A percentile compares a stretch with the other conserved stretches of the same genome.
Evolutionary conservation across 2,329 filamentous ascomycete species (phyloP).

Genomic region (Neophaeococcomyces aloes): DNA sequence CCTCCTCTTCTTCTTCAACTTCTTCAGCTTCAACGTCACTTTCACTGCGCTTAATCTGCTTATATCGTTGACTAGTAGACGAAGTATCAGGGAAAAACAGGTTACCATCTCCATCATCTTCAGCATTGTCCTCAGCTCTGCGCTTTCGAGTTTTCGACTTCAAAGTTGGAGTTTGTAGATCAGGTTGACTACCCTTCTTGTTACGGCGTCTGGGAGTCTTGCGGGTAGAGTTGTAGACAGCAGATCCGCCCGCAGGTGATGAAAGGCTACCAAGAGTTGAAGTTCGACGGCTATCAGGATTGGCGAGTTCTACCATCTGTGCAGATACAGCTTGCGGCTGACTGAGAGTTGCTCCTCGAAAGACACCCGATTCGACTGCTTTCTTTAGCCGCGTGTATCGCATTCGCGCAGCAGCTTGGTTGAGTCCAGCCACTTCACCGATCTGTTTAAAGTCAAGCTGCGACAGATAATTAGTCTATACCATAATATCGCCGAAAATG

Average conservation of each 20-base stretch:
- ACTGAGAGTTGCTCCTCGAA: neutral
- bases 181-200: too few relatives aligned
- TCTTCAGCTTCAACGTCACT: conserved; percentile 1
- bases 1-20: neutral
- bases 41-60: conserved; percentile 1
- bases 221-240: too few relatives aligned
- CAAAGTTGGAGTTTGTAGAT: too few relatives aligned
- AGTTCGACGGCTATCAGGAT: too few relatives aligned
- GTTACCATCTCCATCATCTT: neutral
- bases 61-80: neutral
- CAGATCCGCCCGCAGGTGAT: too few relatives aligned
- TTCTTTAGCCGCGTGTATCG: conserved; percentile 29
- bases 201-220: too few relatives aligned
- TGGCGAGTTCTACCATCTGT: conserved; percentile 1
- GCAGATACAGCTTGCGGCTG: neutral
- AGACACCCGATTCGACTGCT: conserved; percentile 17
- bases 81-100: conserved; percentile 4
- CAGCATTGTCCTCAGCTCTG: neutral
- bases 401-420: conserved; percentile 30
- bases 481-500: too few relatives aligned
- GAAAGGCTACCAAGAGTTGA: too few relatives aligned
- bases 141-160: neutral
- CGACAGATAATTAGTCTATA: too few relatives aligned
- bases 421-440: conserved; percentile 26
- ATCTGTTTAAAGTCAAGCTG: conserved; percentile 34